A percentile compares a stretch with the other conserved stretches of the same genome.
Conservation (phyloP, 2,329 filamentous ascomycete species). For the Ophiostoma pallidulum region DNA sequence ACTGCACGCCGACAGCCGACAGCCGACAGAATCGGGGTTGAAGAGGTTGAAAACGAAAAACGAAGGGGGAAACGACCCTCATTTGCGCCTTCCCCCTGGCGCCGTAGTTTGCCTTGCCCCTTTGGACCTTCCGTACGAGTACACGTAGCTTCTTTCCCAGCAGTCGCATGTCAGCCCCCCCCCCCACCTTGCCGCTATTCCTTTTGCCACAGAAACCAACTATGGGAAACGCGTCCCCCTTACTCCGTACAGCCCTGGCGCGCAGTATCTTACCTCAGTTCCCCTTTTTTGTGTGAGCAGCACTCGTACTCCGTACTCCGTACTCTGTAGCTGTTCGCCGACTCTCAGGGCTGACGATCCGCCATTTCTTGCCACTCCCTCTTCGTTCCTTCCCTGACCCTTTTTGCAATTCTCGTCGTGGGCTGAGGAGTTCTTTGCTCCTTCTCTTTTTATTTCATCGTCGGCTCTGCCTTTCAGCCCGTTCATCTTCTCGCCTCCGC, state of each 20-base stretch:
- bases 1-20: no score
- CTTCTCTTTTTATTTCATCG: neutral
- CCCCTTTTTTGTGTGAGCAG: no score
- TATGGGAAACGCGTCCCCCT: no score
- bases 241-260: no score
- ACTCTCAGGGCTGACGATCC: neutral
- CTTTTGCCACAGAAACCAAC: neutral
- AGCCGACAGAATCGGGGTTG: no score
- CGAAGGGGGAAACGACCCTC: no score
- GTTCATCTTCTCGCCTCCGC: neutral
- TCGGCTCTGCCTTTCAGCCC: neutral
- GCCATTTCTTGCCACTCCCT: slow-evolving; percentile 1
- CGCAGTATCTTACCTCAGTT: no score
- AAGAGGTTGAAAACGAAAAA: no score
- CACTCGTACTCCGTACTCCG: no score
- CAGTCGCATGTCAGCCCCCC: neutral
- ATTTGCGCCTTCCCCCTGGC: slow-evolving; percentile 2
- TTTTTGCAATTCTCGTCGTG: slow-evolving; percentile 1
- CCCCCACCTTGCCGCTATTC: neutral
- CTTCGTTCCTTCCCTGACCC: neutral
- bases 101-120: neutral
- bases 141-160: slow-evolving; percentile 8
- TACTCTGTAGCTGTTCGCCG: no score
- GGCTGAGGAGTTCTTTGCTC: neutral
- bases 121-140: neutral